These are phyloP conservation scores for Carpinus fangiana DNA, from an alignment of 306 rosid species.

Conservation along the genomic window DNA sequence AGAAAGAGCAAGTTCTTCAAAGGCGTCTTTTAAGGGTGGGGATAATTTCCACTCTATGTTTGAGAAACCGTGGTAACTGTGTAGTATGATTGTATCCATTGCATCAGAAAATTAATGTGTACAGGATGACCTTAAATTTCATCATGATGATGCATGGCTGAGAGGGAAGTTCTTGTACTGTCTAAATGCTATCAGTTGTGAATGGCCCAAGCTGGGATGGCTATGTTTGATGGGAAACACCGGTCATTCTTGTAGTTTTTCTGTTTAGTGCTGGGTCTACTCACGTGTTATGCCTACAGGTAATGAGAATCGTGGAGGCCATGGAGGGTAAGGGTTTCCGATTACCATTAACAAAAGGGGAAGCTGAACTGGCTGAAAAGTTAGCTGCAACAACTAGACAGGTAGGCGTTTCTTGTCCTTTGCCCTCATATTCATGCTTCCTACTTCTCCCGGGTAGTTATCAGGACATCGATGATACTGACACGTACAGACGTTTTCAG, in stretches of 20 bases:
- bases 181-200: background rate
- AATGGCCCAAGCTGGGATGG: background rate
- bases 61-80: constrained; percentile 6
- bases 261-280: constrained; percentile 1
- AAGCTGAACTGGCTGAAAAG: constrained; percentile 88
- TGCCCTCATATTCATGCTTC: background rate
- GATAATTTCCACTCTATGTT: constrained; percentile 18
- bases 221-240: background rate
- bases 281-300: constrained; percentile 47
- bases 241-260: background rate
- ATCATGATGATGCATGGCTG: background rate
- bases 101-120: background rate
- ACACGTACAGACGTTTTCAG: constrained; percentile 48
- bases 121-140: background rate
- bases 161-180: background rate
- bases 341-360: constrained; percentile 87
- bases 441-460: background rate
- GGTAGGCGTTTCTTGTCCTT: constrained; percentile 40
- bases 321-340: constrained; percentile 91
- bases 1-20: constrained; percentile 91
- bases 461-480: constrained; percentile 23
- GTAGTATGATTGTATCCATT: constrained; percentile 15
- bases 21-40: constrained; percentile 83
- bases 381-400: constrained; percentile 84
- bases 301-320: constrained; percentile 90